Conservation (phyloP, 768 basidiomycete species). For the Sarcodon aspratus region DNA sequence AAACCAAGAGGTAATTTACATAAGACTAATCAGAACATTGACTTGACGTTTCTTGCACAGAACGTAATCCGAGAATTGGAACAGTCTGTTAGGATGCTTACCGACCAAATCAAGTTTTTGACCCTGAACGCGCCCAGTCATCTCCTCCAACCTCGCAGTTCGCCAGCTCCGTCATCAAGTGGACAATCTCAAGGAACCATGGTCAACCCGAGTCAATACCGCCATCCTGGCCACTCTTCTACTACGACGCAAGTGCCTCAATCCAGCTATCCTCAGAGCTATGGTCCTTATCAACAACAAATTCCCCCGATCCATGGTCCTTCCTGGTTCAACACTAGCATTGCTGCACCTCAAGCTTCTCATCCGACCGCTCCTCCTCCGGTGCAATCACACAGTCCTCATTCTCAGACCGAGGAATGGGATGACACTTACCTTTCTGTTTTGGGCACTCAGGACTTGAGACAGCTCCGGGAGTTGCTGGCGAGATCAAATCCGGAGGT, state of each 20-base stretch:
- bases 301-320: constrained; percentile 14
- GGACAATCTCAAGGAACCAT: constrained; percentile 11
- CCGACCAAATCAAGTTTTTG: constrained; percentile 78
- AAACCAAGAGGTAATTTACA: constrained; percentile 57
- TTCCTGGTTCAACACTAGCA: constrained; percentile 49
- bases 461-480: constrained; percentile 66
- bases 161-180: constrained; percentile 11
- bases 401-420: constrained; percentile 66
- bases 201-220: constrained; percentile 8
- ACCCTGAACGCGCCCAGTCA: constrained; percentile 31
- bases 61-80: constrained; percentile 72
- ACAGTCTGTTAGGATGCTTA: constrained; percentile 58
- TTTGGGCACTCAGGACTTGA: constrained; percentile 61
- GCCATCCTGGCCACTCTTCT: constrained; percentile 19
- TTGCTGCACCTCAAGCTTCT: constrained; percentile 75
- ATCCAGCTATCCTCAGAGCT: constrained; percentile 12
- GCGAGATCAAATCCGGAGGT: constrained; percentile 67
- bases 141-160: constrained; percentile 8
- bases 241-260: constrained; percentile 27
- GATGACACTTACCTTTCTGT: constrained; percentile 74
- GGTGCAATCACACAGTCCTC: constrained; percentile 32
- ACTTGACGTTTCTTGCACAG: constrained; percentile 23
- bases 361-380: constrained; percentile 67
- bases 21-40: constrained; percentile 3
- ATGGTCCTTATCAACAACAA: constrained; percentile 10